These are phyloP conservation scores for Tephrocybe sp. DNA, from an alignment of 768 basidiomycete genomes.

Conservation along the genomic window DNA sequence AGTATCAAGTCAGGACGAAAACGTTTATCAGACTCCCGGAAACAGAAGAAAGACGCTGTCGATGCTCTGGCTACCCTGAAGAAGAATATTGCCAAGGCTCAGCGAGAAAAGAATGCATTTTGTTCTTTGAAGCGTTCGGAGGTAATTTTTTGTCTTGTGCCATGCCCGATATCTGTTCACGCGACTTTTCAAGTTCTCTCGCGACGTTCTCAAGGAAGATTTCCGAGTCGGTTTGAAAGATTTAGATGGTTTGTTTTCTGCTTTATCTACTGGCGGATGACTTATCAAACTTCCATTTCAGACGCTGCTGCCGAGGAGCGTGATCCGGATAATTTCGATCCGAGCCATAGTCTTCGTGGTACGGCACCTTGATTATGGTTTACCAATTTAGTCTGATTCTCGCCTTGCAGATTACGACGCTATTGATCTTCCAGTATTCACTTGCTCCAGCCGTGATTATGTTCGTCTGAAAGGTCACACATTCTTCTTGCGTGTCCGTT, in stretches of 20 bases:
- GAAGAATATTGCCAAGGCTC: slow-evolving; percentile 43
- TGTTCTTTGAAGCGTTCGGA: slow-evolving; percentile 60
- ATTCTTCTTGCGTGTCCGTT: slow-evolving; percentile 1
- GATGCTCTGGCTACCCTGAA: slow-evolving; percentile 34
- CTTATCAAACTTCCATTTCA: slow-evolving; percentile 15
- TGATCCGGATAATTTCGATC: slow-evolving; percentile 59
- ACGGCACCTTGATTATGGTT: slow-evolving; percentile 8
- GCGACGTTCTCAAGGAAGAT: slow-evolving; percentile 57
- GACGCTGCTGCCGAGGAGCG: slow-evolving; percentile 57
- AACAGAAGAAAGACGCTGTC: slow-evolving; percentile 32
- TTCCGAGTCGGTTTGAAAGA: slow-evolving; percentile 60
- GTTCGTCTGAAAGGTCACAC: slow-evolving; percentile 48
- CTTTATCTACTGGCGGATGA: background rate
- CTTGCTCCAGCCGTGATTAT: slow-evolving; percentile 61
- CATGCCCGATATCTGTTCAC: slow-evolving; percentile 1
- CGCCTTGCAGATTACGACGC: slow-evolving; percentile 48
- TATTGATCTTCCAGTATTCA: slow-evolving; percentile 65
- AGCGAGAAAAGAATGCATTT: slow-evolving; percentile 63
- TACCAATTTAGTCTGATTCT: background rate
- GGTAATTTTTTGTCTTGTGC: slow-evolving; percentile 26
- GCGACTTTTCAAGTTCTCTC: slow-evolving; percentile 43
- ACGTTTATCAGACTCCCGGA: slow-evolving; percentile 35
- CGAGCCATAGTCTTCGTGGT: slow-evolving; percentile 49
- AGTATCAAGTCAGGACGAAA: slow-evolving; percentile 39
- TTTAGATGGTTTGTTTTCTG: slow-evolving; percentile 44